Percentiles rank a stretch among this genome's conserved stretches.
Conservation (phyloP, 345 rosid genomes). For the Abelmoschus esculentus region DNA sequence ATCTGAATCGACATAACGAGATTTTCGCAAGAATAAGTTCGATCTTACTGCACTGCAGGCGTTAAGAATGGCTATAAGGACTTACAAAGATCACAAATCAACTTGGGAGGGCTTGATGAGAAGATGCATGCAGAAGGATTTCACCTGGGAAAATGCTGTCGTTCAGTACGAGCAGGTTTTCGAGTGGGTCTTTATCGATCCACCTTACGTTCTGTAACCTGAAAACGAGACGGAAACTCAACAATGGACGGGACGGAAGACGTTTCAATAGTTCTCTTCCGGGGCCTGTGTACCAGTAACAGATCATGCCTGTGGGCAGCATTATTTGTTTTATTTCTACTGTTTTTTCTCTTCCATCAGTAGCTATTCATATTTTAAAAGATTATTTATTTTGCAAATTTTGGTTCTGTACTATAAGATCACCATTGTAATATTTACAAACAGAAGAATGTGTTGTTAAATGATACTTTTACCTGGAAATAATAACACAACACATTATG, state of each 20-base stretch:
- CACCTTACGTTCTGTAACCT: conserved; percentile 49
- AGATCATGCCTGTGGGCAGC: neutral
- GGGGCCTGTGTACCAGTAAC: neutral
- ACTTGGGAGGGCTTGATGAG: conserved; percentile 79
- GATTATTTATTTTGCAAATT: neutral
- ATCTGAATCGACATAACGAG: neutral
- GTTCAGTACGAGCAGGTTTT: conserved; percentile 77
- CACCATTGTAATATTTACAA: neutral
- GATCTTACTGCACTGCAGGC: conserved; percentile 34
- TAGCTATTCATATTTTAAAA: neutral
- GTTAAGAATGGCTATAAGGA: conserved; percentile 48
- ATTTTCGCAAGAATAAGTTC: neutral
- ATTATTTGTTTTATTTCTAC: neutral
- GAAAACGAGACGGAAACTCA: neutral
- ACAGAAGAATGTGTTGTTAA: neutral
- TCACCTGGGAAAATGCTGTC: conserved; percentile 85
- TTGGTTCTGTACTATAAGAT: neutral
- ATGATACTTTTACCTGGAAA: too few species aligned
- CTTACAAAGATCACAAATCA: conserved; percentile 61
- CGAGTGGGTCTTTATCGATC: conserved; percentile 72
- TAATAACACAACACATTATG: too few species aligned
- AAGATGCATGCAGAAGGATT: conserved; percentile 65
- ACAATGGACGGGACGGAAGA: neutral
- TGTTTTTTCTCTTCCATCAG: neutral
- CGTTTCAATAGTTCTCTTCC: neutral